Conservation (phyloP, 805 yeast genomes). For the Myxozyma mucilagina region DNA sequence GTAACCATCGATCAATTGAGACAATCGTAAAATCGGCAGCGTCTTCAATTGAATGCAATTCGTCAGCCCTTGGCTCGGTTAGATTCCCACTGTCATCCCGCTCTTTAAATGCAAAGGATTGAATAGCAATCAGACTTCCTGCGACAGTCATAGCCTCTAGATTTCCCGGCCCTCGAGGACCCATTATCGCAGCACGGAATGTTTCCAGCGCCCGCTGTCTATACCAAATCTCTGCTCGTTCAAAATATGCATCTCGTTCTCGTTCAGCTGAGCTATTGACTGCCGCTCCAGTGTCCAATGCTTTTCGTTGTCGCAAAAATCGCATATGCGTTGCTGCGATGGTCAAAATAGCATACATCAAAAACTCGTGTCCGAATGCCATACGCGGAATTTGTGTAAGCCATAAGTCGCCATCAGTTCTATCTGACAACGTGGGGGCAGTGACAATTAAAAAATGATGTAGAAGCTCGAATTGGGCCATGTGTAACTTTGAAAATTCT, state of each 20-base stretch:
- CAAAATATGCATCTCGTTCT: slow-evolving; percentile 23
- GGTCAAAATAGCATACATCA: slow-evolving; percentile 32
- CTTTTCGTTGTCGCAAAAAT: neutral
- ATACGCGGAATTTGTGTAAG: slow-evolving; percentile 26
- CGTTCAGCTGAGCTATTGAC: slow-evolving; percentile 1
- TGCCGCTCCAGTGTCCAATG: too few species aligned
- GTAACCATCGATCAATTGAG: slow-evolving; percentile 30
- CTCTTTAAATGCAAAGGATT: slow-evolving; percentile 30
- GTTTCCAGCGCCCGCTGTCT: slow-evolving; percentile 32
- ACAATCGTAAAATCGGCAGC: slow-evolving; percentile 4
- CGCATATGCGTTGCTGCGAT: slow-evolving; percentile 30
- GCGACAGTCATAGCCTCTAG: slow-evolving; percentile 31
- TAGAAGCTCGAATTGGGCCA: slow-evolving; percentile 29
- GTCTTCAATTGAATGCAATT: neutral
- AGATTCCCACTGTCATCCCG: slow-evolving; percentile 1
- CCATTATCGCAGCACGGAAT: slow-evolving; percentile 28
- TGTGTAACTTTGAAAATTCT: slow-evolving; percentile 20
- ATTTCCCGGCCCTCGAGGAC: slow-evolving; percentile 21
- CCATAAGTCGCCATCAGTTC: slow-evolving; percentile 32
- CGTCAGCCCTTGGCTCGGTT: neutral
- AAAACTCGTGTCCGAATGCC: slow-evolving; percentile 29
- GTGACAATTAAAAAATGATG: slow-evolving; percentile 31
- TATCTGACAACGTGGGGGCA: slow-evolving; percentile 27
- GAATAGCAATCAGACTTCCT: slow-evolving; percentile 30
- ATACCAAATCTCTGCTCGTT: slow-evolving; percentile 31